A percentile compares a stretch with the other conserved stretches of the same genome.
Conservation (phyloP, 257 asterid genomes). For the Misopates orontium region DNA sequence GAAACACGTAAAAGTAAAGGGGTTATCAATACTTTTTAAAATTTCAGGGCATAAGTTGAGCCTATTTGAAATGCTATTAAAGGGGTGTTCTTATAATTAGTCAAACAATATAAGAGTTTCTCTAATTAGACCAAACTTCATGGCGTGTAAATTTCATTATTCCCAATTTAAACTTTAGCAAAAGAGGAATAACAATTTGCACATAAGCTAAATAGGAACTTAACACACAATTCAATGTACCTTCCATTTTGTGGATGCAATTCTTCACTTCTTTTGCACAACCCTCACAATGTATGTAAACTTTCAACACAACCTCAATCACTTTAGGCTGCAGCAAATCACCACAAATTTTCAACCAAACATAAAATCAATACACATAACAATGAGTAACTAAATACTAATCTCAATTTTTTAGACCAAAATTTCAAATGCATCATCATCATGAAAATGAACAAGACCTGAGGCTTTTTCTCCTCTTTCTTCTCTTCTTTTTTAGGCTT, state of each 20-base stretch:
- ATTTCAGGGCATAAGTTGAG: no score
- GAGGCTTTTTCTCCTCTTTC: constrained; percentile 37
- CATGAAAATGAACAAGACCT: constrained; percentile 19
- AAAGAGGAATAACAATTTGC: background rate
- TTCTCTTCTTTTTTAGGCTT: constrained; percentile 32
- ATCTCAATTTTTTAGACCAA: no score
- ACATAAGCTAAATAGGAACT: background rate
- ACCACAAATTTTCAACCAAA: background rate
- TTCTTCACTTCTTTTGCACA: constrained; percentile 66
- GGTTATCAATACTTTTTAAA: no score
- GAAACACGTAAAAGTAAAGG: no score
- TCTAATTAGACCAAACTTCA: no score
- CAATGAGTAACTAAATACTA: no score
- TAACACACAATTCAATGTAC: constrained; percentile 26
- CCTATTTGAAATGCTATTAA: no score
- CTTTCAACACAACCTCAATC: constrained; percentile 53
- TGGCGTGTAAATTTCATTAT: no score
- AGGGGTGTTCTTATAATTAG: no score
- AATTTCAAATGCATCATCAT: no score
- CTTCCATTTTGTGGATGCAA: constrained; percentile 61
- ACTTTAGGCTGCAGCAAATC: constrained; percentile 33
- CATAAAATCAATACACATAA: background rate
- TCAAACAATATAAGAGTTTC: no score
- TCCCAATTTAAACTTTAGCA: background rate
- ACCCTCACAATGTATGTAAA: constrained; percentile 62